Evolutionary conservation across 192 early-diverging fungal genomes (phyloP).

Genomic region (Rhizoclosmatium globosum): DNA sequence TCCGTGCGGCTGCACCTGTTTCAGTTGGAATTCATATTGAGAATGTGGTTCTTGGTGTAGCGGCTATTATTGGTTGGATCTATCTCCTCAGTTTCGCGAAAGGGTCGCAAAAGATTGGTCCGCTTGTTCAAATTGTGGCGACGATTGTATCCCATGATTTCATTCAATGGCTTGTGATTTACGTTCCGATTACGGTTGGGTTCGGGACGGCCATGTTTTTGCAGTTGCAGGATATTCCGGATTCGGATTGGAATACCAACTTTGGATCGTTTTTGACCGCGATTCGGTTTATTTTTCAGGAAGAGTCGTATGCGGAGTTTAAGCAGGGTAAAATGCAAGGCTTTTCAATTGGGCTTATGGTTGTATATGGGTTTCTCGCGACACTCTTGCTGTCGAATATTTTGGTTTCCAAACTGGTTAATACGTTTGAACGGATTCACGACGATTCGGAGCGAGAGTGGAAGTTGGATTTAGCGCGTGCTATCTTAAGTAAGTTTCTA

Average conservation of each 20-base stretch:
- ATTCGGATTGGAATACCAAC: constrained; percentile 17
- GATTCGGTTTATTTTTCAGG: constrained; percentile 21
- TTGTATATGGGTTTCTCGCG: constrained; percentile 5
- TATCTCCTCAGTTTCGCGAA: constrained; percentile 36
- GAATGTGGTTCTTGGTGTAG: constrained; percentile 34
- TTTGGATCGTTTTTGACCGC: neutral
- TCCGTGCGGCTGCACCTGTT: constrained; percentile 8
- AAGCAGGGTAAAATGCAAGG: neutral
- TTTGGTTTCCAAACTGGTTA: constrained; percentile 24
- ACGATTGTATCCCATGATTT: constrained; percentile 31
- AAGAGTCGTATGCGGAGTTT: constrained; percentile 18
- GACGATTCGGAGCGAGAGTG: constrained; percentile 15
- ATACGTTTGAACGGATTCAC: constrained; percentile 2
- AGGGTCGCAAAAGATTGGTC: constrained; percentile 26
- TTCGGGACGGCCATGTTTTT: neutral
- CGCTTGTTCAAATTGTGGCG: constrained; percentile 25
- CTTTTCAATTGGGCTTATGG: neutral
- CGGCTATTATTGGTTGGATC: constrained; percentile 34
- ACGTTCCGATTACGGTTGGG: neutral
- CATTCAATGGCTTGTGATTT: constrained; percentile 21
- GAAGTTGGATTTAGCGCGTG: constrained; percentile 17
- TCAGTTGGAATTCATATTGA: constrained; percentile 5
- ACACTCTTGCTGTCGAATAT: constrained; percentile 26
- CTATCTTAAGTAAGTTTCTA: constrained; percentile 24
- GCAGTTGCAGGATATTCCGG: constrained; percentile 28